Evolutionary conservation across 108 stramenopile species (phyloP).

Genomic region (Aurantiochytrium sp.): DNA sequence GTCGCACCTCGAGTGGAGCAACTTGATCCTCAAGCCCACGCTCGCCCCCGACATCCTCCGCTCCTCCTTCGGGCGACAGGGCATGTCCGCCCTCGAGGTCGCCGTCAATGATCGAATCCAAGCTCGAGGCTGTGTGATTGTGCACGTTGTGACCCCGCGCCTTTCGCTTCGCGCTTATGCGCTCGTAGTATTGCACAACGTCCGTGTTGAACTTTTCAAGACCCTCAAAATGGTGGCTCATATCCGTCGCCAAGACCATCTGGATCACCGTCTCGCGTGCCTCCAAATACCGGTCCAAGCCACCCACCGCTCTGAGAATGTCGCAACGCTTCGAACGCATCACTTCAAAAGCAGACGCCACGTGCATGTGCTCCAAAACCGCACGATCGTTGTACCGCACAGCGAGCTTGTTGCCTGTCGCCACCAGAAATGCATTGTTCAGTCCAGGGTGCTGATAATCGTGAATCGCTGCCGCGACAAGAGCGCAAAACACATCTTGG

Average conservation of each 20-base stretch:
- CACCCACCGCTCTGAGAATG: conserved; percentile 15
- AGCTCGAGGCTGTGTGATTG: neutral
- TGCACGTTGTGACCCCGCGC: neutral
- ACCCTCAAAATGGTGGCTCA: conserved; percentile 32
- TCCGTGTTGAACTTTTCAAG: conserved; percentile 25
- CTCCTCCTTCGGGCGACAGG: neutral
- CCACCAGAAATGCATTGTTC: conserved; percentile 42
- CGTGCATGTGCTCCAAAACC: conserved; percentile 55
- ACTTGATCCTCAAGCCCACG: neutral
- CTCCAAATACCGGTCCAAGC: neutral
- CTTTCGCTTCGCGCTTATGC: neutral
- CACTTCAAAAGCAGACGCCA: conserved; percentile 38
- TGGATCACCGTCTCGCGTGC: conserved; percentile 21
- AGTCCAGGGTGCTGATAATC: conserved; percentile 47
- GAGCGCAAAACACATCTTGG: conserved; percentile 28
- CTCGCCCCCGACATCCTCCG: neutral
- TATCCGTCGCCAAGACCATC: conserved; percentile 33
- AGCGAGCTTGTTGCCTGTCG: conserved; percentile 18
- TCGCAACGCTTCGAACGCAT: conserved; percentile 21
- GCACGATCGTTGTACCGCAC: conserved; percentile 46
- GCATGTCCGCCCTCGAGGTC: neutral
- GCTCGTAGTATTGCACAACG: neutral
- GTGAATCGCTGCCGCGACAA: conserved; percentile 41
- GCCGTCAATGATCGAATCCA: neutral
- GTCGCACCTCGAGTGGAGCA: neutral